Percentiles rank a stretch among this genome's conserved stretches.
Evolutionary conservation across 495 filamentous ascomycete species (phyloP).

Genomic region (Hypoxylon trugodes): DNA sequence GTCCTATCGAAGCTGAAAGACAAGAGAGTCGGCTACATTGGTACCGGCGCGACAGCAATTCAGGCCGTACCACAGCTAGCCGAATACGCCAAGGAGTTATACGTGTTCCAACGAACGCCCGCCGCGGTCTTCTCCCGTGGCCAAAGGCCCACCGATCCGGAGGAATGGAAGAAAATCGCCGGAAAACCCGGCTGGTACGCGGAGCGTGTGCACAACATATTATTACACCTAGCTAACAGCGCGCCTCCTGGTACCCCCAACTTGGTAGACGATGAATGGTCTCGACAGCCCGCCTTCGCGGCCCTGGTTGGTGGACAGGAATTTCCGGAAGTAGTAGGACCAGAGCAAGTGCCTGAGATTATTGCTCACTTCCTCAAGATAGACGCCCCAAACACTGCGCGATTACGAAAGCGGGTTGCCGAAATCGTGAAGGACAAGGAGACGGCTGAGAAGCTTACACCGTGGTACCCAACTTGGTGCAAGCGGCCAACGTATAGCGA

Average conservation of each 20-base stretch:
- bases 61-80: constrained; percentile 62
- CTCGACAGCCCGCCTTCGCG: constrained; percentile 39
- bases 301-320: constrained; percentile 45
- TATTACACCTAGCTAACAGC: constrained; percentile 39
- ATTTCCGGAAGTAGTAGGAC: constrained; percentile 31
- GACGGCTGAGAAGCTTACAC: constrained; percentile 52
- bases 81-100: constrained; percentile 59
- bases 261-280: constrained; percentile 56
- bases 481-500: constrained; percentile 59
- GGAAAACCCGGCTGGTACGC: constrained; percentile 55
- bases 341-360: constrained; percentile 48
- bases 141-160: constrained; percentile 57
- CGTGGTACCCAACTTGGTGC: constrained; percentile 58
- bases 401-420: constrained; percentile 49
- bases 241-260: constrained; percentile 41
- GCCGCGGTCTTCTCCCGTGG: constrained; percentile 58
- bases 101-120: constrained; percentile 66
- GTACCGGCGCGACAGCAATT: constrained; percentile 65
- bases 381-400: constrained; percentile 38
- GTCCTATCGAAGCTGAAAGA: constrained; percentile 54
- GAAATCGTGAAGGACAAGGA: constrained; percentile 54
- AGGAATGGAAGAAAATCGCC: constrained; percentile 55
- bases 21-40: constrained; percentile 62
- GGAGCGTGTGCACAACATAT: constrained; percentile 49
- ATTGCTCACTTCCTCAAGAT: constrained; percentile 42